phyloP scores from a whole-genome alignment of 2,329 filamentous ascomycete genomes.

The Phaeosphaeriaceae sp. region DNA sequence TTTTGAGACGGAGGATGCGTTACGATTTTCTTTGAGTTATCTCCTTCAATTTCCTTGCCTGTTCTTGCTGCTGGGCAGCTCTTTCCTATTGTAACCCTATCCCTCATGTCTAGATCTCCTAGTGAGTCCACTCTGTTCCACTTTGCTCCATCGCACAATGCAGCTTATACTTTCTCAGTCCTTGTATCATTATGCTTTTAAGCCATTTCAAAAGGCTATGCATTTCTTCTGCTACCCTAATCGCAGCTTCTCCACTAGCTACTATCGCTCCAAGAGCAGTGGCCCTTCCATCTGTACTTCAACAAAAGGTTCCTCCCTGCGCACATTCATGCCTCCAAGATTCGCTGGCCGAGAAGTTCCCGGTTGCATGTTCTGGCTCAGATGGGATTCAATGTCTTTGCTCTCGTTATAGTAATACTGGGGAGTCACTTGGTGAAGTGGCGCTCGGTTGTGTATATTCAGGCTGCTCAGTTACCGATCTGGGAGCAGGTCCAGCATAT shows the following conservation, averaged over 20 bases:
- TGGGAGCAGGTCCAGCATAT: constrained; percentile 37
- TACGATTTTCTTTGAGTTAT: constrained; percentile 46
- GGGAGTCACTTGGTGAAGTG: constrained; percentile 47
- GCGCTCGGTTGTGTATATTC: constrained; percentile 47
- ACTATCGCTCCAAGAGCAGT: constrained; percentile 27
- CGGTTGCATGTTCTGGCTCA: constrained; percentile 42
- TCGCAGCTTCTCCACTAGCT: constrained; percentile 39
- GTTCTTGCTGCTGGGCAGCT: constrained; percentile 45
- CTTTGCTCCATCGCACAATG: constrained; percentile 24
- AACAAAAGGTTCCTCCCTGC: constrained; percentile 42
- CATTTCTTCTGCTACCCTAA: constrained; percentile 44
- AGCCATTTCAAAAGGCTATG: constrained; percentile 47
- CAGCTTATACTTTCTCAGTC: constrained; percentile 39
- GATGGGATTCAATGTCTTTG: constrained; percentile 45
- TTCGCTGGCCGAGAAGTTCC: constrained; percentile 42
- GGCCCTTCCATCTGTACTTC: constrained; percentile 36
- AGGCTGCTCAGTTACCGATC: constrained; percentile 35
- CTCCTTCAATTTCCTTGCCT: constrained; percentile 45
- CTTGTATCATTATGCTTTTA: constrained; percentile 49
- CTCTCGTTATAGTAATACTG: constrained; percentile 45
- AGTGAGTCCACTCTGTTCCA: constrained; percentile 32
- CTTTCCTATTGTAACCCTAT: constrained; percentile 28
- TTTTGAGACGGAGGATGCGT: constrained; percentile 45
- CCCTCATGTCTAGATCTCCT: constrained; percentile 44
- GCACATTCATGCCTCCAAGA: constrained; percentile 45